Evolutionary conservation across 768 basidiomycete genomes (phyloP).

Genomic region (Rhizopogon salebrosus): DNA sequence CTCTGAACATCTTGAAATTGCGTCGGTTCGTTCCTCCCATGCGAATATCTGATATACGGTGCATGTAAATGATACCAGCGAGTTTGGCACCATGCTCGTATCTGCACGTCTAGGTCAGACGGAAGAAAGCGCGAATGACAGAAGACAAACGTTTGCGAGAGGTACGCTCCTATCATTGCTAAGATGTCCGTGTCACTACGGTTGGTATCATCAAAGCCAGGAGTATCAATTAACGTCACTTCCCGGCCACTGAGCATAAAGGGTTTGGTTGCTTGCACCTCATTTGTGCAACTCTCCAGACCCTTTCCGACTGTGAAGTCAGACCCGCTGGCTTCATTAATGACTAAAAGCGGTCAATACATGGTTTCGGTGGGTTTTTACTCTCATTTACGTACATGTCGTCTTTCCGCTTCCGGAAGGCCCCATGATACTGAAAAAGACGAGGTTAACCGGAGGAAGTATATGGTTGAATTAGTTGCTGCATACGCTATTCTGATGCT

Average conservation of each 20-base stretch:
- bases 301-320: conserved; percentile 33
- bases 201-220: conserved; percentile 53
- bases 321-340: conserved; percentile 41
- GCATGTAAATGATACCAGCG: conserved; percentile 40
- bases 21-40: conserved; percentile 35
- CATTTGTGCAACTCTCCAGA: conserved; percentile 38
- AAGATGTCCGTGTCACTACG: conserved; percentile 44
- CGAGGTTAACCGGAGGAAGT: neutral
- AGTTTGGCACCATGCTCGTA: conserved; percentile 17
- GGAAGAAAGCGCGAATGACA: too few relatives aligned
- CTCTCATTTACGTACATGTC: conserved; percentile 1
- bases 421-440: conserved; percentile 7
- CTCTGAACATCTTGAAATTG: conserved; percentile 37
- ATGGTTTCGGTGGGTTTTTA: neutral
- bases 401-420: conserved; percentile 12
- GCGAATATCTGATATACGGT: conserved; percentile 37
- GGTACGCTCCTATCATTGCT: conserved; percentile 30
- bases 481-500: conserved; percentile 28
- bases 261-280: conserved; percentile 32
- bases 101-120: neutral
- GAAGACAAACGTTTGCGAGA: conserved; percentile 7
- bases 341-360: conserved; percentile 30
- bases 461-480: too few relatives aligned
- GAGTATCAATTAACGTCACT: conserved; percentile 52
- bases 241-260: conserved; percentile 38